phyloP scores from a whole-genome alignment of 2,329 filamentous ascomycete genomes.

The Ophiosphaerella narmari region DNA sequence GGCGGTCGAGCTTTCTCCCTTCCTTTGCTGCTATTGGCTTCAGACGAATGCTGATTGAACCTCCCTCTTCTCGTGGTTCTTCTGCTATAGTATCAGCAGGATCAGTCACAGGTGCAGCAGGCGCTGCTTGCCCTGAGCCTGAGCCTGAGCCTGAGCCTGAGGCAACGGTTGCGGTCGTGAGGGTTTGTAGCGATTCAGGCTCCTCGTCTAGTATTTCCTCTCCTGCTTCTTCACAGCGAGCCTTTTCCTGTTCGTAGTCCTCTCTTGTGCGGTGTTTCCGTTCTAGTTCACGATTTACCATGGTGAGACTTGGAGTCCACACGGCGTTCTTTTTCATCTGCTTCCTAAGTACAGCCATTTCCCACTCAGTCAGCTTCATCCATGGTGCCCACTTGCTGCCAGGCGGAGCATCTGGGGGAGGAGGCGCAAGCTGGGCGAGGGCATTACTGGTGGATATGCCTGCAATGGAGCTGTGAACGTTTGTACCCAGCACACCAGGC shows the following conservation, averaged over 20 bases:
- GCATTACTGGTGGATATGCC: conserved; percentile 67
- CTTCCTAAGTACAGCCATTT: conserved; percentile 75
- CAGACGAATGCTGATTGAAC: conserved; percentile 73
- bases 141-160: conserved; percentile 21
- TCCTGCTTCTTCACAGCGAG: conserved; percentile 63
- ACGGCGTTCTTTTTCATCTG: conserved; percentile 91
- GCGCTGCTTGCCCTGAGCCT: conserved; percentile 18
- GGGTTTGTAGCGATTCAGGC: conserved; percentile 30
- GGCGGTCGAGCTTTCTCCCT: conserved; percentile 74
- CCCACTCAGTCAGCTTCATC: conserved; percentile 68
- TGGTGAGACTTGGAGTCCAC: conserved; percentile 83
- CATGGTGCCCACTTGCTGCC: conserved; percentile 67
- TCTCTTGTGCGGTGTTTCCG: conserved; percentile 63
- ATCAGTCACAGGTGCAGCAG: conserved; percentile 15
- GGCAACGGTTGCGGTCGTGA: conserved; percentile 23
- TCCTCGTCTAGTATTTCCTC: conserved; percentile 65
- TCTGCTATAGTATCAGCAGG: conserved; percentile 20
- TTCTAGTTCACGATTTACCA: conserved; percentile 80
- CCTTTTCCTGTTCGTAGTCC: conserved; percentile 61
- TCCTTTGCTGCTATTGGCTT: conserved; percentile 80
- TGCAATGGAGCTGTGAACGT: conserved; percentile 58
- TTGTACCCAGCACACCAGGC: conserved; percentile 56
- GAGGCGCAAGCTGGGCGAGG: conserved; percentile 62
- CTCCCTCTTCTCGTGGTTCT: conserved; percentile 60
- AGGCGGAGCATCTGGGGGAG: conserved; percentile 62